These are phyloP conservation scores for Papiliotrema fonsecae DNA, from an alignment of 1,284 basidiomycete species.

Conservation along the genomic window DNA sequence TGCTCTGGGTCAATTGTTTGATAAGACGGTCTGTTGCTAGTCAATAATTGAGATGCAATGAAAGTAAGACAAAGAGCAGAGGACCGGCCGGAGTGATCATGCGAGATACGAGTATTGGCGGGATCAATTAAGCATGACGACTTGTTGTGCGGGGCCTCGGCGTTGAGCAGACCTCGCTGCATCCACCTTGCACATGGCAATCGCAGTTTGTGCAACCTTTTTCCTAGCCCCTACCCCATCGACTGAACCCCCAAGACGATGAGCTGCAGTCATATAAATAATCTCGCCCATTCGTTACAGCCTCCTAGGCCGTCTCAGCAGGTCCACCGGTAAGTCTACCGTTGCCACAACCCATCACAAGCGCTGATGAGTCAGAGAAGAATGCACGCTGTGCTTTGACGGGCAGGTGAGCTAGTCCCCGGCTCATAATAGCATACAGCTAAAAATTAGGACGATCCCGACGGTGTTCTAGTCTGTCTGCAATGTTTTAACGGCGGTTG, in stretches of 20 bases:
- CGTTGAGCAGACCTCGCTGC: too few species aligned
- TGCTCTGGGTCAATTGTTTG: background rate
- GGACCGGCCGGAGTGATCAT: background rate
- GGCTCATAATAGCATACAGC: background rate
- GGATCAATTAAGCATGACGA: slow-evolving; percentile 1
- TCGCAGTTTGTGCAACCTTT: too few species aligned
- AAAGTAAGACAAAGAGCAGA: background rate
- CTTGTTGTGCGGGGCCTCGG: too few species aligned
- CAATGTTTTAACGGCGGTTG: slow-evolving; percentile 92
- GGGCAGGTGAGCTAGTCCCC: slow-evolving; percentile 59
- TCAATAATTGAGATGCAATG: background rate
- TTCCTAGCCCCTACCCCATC: too few species aligned
- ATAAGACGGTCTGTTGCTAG: background rate
- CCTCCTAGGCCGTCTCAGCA: slow-evolving; percentile 39
- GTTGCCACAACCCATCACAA: background rate
- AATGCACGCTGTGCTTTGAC: slow-evolving; percentile 86
- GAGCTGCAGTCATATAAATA: slow-evolving; percentile 35
- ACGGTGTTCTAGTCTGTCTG: slow-evolving; percentile 86
- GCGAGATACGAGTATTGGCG: background rate
- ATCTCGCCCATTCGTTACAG: slow-evolving; percentile 19
- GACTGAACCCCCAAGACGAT: too few species aligned
- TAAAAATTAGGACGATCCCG: slow-evolving; percentile 58
- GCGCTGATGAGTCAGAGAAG: slow-evolving; percentile 34
- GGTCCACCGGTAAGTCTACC: slow-evolving; percentile 42
- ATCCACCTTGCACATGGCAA: too few species aligned